Conservation (phyloP, 1,284 basidiomycete genomes). For the Fereydounia khargensis region DNA sequence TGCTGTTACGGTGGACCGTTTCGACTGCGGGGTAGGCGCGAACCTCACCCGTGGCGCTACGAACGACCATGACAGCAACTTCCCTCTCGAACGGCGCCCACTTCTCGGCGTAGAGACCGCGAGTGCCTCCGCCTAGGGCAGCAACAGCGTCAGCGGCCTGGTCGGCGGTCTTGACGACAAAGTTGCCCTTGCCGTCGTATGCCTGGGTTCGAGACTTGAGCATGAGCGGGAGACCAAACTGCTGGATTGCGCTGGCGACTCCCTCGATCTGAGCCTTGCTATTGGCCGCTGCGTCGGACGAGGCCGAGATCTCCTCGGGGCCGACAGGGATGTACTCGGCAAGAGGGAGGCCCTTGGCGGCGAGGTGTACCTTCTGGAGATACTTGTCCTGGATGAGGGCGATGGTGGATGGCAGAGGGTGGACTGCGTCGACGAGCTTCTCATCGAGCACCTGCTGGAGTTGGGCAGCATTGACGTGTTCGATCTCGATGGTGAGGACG, state of each 20-base stretch:
- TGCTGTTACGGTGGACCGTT: conserved; percentile 90
- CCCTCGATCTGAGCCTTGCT: conserved; percentile 58
- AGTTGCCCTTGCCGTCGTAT: conserved; percentile 95
- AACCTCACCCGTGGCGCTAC: conserved; percentile 68
- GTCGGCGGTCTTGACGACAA: conserved; percentile 66
- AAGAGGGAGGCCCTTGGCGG: conserved; percentile 63
- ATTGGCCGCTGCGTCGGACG: conserved; percentile 61
- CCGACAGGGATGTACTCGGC: conserved; percentile 66
- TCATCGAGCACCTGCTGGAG: conserved; percentile 61
- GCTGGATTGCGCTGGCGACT: conserved; percentile 31
- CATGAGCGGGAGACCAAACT: conserved; percentile 86
- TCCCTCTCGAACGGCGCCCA: conserved; percentile 88
- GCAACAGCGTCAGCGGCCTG: conserved; percentile 68
- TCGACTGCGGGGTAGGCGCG: conserved; percentile 88
- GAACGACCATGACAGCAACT: conserved; percentile 96
- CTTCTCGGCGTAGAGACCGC: conserved; percentile 81
- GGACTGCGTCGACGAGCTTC: conserved; percentile 63
- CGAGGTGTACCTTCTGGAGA: conserved; percentile 74
- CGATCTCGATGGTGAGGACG: conserved; percentile 92
- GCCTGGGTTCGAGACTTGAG: conserved; percentile 91
- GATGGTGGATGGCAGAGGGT: conserved; percentile 82
- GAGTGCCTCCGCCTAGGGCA: conserved; percentile 54
- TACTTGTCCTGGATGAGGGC: conserved; percentile 93
- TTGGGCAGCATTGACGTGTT: conserved; percentile 84
- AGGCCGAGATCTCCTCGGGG: conserved; percentile 59